phyloP scores from a whole-genome alignment of 2,329 filamentous ascomycete genomes.

The Xylaria sp. region DNA sequence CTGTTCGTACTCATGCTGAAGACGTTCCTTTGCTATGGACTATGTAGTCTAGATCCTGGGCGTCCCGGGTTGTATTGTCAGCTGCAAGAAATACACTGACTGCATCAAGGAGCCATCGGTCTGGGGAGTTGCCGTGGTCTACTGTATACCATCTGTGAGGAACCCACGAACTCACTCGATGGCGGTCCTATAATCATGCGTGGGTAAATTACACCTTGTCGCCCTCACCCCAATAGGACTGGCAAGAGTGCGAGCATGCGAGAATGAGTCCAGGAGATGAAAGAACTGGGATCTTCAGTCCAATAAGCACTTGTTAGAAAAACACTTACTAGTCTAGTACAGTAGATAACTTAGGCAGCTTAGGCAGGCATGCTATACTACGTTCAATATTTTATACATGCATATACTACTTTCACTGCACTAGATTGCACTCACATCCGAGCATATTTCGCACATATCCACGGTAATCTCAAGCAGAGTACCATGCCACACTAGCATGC shows the following conservation, averaged over 20 bases:
- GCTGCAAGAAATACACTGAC: conserved; percentile 36
- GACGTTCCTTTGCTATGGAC: conserved; percentile 29
- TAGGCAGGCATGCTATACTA: not conserved
- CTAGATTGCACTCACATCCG: not conserved
- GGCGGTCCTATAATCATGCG: conserved; percentile 36
- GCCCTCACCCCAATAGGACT: conserved; percentile 2
- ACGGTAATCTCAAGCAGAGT: conserved; percentile 1
- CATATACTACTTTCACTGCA: not conserved
- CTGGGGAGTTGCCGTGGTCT: conserved; percentile 43
- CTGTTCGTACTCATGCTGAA: conserved; percentile 44
- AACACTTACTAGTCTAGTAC: no score
- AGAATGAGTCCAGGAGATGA: not conserved
- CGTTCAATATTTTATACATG: not conserved
- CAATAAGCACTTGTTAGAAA: conserved; percentile 5
- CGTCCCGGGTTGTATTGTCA: conserved; percentile 35
- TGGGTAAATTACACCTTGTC: conserved; percentile 10
- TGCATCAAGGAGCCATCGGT: conserved; percentile 45
- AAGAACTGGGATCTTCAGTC: not conserved
- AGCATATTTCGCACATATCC: conserved; percentile 16
- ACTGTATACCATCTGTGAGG: conserved; percentile 14
- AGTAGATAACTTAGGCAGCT: not conserved
- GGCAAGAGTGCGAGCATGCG: not conserved
- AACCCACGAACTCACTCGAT: conserved; percentile 32
- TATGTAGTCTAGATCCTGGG: conserved; percentile 19
- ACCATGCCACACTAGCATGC: not conserved